A percentile compares a stretch with the other conserved stretches of the same genome.
phyloP scores from a whole-genome alignment of 148 eudicot species.

The Hydrangea macrophylla region DNA sequence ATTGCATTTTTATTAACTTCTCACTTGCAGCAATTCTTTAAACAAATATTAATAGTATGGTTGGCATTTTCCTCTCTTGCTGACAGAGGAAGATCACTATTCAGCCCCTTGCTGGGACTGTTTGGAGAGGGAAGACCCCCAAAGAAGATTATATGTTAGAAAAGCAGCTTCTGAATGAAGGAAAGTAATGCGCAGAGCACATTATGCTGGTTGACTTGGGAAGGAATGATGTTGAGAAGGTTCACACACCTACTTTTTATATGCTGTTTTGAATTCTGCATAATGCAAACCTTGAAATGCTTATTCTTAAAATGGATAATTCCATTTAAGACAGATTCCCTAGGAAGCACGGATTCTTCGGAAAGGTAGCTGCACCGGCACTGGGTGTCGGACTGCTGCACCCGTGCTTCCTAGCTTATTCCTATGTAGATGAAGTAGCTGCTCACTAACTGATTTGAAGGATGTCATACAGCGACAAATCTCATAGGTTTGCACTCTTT shows the following conservation, averaged over 20 bases:
- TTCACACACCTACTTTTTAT: conserved; percentile 13
- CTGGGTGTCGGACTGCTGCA: too few species aligned
- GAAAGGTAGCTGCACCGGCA: too few species aligned
- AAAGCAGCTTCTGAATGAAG: conserved; percentile 77
- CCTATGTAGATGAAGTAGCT: not conserved
- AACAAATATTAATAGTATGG: not conserved
- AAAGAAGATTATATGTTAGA: conserved; percentile 87
- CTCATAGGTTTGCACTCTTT: not conserved
- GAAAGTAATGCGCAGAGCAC: conserved; percentile 96
- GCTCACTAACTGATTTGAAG: not conserved
- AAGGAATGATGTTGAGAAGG: conserved; percentile 99
- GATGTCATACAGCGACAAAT: not conserved
- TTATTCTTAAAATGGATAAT: too few species aligned
- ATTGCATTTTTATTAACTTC: too few species aligned
- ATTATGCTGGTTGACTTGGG: conserved; percentile 98
- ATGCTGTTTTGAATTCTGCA: not conserved
- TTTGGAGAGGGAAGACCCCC: conserved; percentile 90
- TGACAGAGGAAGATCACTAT: conserved; percentile 74
- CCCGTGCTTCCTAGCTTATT: too few species aligned
- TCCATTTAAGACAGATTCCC: too few species aligned
- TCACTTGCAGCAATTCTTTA: not conserved
- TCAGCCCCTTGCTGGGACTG: conserved; percentile 93
- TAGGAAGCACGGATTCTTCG: too few species aligned
- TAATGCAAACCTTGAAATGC: not conserved
- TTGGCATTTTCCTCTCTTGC: conserved; percentile 8